Evolutionary conservation across 2,329 filamentous ascomycete species (phyloP), one percentile per base, ranked within the genome.

Genomic region (Coniochaeta sp.): DNA sequence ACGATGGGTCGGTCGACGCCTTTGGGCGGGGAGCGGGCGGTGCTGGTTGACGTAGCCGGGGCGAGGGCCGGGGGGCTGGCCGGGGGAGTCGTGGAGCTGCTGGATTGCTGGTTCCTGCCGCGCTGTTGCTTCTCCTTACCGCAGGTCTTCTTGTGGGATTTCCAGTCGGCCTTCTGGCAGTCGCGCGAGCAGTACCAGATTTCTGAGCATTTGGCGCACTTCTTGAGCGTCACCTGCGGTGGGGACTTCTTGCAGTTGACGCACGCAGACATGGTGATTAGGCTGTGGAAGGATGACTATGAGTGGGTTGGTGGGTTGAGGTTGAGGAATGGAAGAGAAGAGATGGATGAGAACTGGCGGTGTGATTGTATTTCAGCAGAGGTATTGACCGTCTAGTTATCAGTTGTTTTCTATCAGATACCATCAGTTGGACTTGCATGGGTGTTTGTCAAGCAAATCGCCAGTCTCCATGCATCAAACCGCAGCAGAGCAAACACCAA

Each of bases 161-260:
- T 79, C 79, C 78, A 84, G 65, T 83, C 73, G 1, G 68, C 66
- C 62, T 77, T 80, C 66, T 84, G 77, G 70, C 81, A 84, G 38
- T 77, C 74, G 26, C 72, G 72, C 47, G 78, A 79, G 73, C 81
- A 85, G 69, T 84, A 84, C 28, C 64, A 69, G 0, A 73, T 71
- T 0, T 63, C 63, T n/a, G 71, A 72, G 73, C 81, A 83, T 63
- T 76, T 78, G n/a, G 75, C 74, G 66, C 80, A 83, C 57, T 68
- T 62, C 62, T 73, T 76, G 47, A 76, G 67, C 16, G 58, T 61
- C 14, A 71, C 66, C 19, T 68, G 62, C 0, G 68, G 65, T 7
- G 69, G 64, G 0, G 64, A 26, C 63, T 70, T 74, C 1, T 66
- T 58, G 66, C 72, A 75, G 47, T 9, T 3, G 19, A 2, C 14